Percentiles rank a stretch among this genome's conserved stretches.
Evolutionary conservation across 345 rosid species (phyloP).

Genomic region (Eucalyptus shirleyi): DNA sequence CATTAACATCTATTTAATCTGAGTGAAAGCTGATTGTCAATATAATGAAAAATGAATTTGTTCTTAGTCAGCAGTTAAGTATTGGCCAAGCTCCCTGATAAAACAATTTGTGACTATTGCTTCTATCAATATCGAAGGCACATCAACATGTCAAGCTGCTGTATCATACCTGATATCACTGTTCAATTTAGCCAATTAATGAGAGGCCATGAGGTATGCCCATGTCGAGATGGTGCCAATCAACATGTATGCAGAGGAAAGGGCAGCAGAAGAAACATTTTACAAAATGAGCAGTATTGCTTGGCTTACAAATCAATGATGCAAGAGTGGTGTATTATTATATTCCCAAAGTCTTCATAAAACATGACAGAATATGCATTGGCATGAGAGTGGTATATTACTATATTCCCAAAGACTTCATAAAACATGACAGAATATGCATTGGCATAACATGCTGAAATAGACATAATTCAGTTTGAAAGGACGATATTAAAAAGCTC

Average conservation of each 20-base stretch:
- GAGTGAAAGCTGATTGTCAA: background rate
- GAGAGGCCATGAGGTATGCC: background rate
- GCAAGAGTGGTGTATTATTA: background rate
- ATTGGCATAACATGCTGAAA: background rate
- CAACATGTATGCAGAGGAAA: background rate
- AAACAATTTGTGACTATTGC: background rate
- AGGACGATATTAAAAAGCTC: background rate
- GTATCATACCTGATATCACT: background rate
- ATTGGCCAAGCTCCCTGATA: background rate
- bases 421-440: background rate
- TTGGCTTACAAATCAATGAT: background rate
- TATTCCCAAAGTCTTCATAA: background rate
- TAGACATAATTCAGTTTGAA: background rate
- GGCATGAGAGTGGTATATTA: background rate
- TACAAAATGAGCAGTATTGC: background rate
- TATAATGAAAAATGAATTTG: background rate
- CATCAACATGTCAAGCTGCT: background rate
- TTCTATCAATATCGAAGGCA: background rate
- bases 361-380: background rate
- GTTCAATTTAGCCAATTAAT: background rate
- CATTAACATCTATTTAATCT: background rate
- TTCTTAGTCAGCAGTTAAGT: background rate
- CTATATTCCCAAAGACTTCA: background rate
- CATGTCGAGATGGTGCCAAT: background rate
- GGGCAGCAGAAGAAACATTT: background rate